A percentile compares a stretch with the other conserved stretches of the same genome.
Conservation (phyloP, 1,139 yeast genomes). For the Magnusiomyces suaveolens region DNA sequence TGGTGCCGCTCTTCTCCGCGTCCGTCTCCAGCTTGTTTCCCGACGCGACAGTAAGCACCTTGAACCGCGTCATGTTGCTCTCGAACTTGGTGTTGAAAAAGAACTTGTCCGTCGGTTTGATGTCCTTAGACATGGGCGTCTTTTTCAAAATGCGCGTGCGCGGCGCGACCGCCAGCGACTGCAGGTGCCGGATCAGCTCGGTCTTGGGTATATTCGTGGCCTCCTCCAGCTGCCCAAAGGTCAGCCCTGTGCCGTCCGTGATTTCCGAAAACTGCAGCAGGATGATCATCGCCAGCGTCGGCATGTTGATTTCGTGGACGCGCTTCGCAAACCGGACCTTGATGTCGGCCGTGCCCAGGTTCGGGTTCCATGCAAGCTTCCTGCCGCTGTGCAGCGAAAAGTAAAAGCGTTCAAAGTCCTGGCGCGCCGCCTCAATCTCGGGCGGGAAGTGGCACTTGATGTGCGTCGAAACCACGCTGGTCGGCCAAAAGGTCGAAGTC, state of each 20-base stretch:
- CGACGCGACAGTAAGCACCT: slow-evolving; percentile 62
- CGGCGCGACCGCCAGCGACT: slow-evolving; percentile 80
- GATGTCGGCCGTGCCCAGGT: slow-evolving; percentile 68
- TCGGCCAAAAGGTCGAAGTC: slow-evolving; percentile 54
- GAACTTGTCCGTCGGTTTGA: slow-evolving; percentile 55
- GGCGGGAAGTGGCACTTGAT: slow-evolving; percentile 48
- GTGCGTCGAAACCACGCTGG: slow-evolving; percentile 45
- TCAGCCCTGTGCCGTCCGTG: slow-evolving; percentile 42
- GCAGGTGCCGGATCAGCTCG: slow-evolving; percentile 68
- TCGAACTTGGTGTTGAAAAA: slow-evolving; percentile 61
- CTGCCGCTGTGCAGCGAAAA: slow-evolving; percentile 62
- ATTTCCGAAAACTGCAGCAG: slow-evolving; percentile 60
- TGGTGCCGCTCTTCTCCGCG: slow-evolving; percentile 36
- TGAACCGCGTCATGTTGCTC: slow-evolving; percentile 61
- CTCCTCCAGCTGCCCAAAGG: slow-evolving; percentile 53
- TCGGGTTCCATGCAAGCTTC: slow-evolving; percentile 72
- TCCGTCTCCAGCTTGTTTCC: slow-evolving; percentile 34
- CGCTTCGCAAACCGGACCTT: slow-evolving; percentile 41
- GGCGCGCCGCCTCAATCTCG: slow-evolving; percentile 36
- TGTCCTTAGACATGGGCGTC: slow-evolving; percentile 62
- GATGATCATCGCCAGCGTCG: slow-evolving; percentile 71
- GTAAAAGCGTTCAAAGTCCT: slow-evolving; percentile 43
- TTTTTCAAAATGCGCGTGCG: slow-evolving; percentile 63
- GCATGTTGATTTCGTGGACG: slow-evolving; percentile 71
- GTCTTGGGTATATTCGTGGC: slow-evolving; percentile 62